A percentile compares a stretch with the other conserved stretches of the same genome.
Conservation (phyloP, 306 rosid species). For the Trifolium dubium region DNA sequence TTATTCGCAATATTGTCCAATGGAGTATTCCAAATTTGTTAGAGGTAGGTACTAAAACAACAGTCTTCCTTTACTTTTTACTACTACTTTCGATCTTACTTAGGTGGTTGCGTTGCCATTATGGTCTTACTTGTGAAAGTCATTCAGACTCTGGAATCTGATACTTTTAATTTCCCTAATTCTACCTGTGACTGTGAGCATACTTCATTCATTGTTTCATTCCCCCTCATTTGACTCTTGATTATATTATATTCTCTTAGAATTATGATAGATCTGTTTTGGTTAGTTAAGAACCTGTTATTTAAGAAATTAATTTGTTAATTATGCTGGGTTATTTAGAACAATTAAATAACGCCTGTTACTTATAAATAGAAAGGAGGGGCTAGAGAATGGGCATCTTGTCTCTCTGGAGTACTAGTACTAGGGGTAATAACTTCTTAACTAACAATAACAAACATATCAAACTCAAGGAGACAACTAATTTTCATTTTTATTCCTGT, state of each 20-base stretch:
- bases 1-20: constrained; percentile 74
- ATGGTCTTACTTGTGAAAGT: not conserved
- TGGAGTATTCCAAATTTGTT: constrained; percentile 89
- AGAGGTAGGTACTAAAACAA: constrained; percentile 59
- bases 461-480: too few relatives aligned
- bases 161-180: constrained; percentile 11
- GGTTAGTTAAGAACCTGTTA: too few relatives aligned
- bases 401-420: too few relatives aligned
- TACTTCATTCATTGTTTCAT: not conserved
- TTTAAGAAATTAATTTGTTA: too few relatives aligned
- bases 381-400: too few relatives aligned
- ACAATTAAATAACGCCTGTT: too few relatives aligned
- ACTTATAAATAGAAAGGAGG: too few relatives aligned
- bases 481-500: constrained; percentile 22
- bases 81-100: constrained; percentile 14
- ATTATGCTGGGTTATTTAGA: too few relatives aligned
- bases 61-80: constrained; percentile 29
- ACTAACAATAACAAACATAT: too few relatives aligned
- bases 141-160: constrained; percentile 5
- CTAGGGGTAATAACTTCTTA: too few relatives aligned
- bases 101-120: constrained; percentile 6
- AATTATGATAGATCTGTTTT: too few relatives aligned
- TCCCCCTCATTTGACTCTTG: not conserved
- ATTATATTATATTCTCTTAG: too few relatives aligned
- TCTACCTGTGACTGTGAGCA: not conserved